Conservation (phyloP, 208 protist genomes). For the Acanthamoeba lenticulata region DNA sequence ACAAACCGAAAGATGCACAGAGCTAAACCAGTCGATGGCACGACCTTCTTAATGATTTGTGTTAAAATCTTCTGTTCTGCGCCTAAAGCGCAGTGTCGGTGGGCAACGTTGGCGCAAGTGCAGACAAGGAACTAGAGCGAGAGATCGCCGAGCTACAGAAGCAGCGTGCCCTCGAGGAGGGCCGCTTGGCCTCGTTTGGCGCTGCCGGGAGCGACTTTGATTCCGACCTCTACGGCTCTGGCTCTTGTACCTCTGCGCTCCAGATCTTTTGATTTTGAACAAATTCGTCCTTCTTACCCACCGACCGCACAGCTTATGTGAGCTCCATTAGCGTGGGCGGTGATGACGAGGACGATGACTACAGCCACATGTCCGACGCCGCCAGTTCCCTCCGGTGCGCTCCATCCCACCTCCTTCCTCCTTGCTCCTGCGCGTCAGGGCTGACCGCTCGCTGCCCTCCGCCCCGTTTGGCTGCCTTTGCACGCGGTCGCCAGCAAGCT, state of each 20-base stretch:
- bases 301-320: background rate
- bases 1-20: no score
- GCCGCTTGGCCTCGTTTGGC: constrained; percentile 44
- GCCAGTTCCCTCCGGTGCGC: constrained; percentile 2
- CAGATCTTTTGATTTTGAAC: background rate
- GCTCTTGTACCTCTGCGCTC: background rate
- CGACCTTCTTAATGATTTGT: no score
- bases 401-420: background rate
- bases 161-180: constrained; percentile 58
- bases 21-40: no score
- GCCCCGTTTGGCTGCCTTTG: background rate
- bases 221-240: constrained; percentile 26
- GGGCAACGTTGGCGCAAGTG: background rate
- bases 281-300: background rate
- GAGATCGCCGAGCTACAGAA: constrained; percentile 66
- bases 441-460: background rate
- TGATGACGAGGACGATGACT: constrained; percentile 59
- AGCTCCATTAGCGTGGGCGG: constrained; percentile 47
- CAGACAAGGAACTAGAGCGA: constrained; percentile 47
- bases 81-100: no score
- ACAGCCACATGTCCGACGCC: constrained; percentile 12
- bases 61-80: no score
- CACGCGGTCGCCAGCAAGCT: background rate
- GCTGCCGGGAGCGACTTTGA: constrained; percentile 13
- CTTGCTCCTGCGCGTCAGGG: background rate